Percentiles rank a stretch among this genome's conserved stretches.
phyloP scores from a whole-genome alignment of 768 basidiomycete species.

The Termitomyces sp. region DNA sequence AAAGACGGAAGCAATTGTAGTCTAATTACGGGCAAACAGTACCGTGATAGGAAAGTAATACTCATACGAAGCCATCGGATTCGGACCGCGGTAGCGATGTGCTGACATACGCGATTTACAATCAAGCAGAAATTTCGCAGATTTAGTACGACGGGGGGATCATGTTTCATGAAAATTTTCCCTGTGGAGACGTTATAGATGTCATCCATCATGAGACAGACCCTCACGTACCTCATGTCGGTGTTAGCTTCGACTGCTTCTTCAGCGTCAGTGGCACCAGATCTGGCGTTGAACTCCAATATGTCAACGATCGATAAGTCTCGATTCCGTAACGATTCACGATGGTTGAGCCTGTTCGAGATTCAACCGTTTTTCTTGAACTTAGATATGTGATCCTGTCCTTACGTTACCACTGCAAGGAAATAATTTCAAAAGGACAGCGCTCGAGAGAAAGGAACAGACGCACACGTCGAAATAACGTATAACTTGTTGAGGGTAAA shows the following conservation, averaged over 20 bases:
- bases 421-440: not conserved
- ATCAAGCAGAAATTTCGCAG: no score
- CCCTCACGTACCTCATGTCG: not conserved
- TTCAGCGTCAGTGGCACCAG: not conserved
- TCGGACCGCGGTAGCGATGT: no score
- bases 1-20: no score
- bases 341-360: not conserved
- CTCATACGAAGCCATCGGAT: no score
- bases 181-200: not conserved
- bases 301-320: not conserved
- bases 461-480: constrained; percentile 8
- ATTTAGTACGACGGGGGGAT: not conserved
- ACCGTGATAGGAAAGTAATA: no score
- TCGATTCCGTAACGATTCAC: not conserved
- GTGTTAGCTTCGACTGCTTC: not conserved
- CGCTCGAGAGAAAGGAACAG: not conserved
- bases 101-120: no score
- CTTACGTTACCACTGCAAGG: not conserved
- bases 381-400: not conserved
- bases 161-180: not conserved
- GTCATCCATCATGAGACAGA: not conserved
- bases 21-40: no score
- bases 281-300: not conserved
- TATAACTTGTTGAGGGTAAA: constrained; percentile 7
- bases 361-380: not conserved